Base-by-base conservation (phyloP, 441 rosid species). In the Croton laevigatus region DNA sequence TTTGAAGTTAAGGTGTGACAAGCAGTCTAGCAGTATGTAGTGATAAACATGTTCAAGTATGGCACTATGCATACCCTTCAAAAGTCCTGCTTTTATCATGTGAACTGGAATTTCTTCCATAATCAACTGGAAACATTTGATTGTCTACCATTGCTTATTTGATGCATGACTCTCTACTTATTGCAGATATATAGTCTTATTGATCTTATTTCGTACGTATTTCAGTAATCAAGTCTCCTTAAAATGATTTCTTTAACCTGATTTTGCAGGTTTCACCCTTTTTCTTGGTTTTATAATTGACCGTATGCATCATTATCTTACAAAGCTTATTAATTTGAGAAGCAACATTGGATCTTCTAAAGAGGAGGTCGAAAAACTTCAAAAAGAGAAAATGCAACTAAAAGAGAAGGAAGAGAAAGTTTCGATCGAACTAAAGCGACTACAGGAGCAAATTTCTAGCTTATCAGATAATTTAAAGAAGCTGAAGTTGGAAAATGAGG, bases 251-350 rank as follows among this genome's bases (percentile, higher is more conserved):
- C 46, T 49, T 45, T 61, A 64, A 64, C 71, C 48, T 48, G 23
- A 67, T 77, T 57, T 69, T 87, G 87, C 87, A 94, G 99, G 99
- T 65, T 94, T 92, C 54, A 87, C 94, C 5, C 79, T 92, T 12
- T 92, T 92, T 74, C 96, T 94, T 1, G 99, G 99, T 13, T 92
- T 94, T 79, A 70, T 94, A 59, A 87, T 94, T 53, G 98, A 92
- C 63, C 87, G 99, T 0, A 80, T 89, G 82, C 99, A 95, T 68
- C 94, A 89, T 59, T 95, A 89, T 78, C 89, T 90, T 48, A 81
- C 75, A 62, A 94, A 90, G 84, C 91, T 94, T 53, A 79, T 89
- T 52, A 77, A 65, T 2, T n/a, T 92, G 61, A 89, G 96, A 67
- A 86, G 91, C 67, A 83, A 59, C 5, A 81, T 72, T 10, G 95